Base-by-base conservation (phyloP, 352 stramenopile species). In the Saprolegnia diclina region DNA sequence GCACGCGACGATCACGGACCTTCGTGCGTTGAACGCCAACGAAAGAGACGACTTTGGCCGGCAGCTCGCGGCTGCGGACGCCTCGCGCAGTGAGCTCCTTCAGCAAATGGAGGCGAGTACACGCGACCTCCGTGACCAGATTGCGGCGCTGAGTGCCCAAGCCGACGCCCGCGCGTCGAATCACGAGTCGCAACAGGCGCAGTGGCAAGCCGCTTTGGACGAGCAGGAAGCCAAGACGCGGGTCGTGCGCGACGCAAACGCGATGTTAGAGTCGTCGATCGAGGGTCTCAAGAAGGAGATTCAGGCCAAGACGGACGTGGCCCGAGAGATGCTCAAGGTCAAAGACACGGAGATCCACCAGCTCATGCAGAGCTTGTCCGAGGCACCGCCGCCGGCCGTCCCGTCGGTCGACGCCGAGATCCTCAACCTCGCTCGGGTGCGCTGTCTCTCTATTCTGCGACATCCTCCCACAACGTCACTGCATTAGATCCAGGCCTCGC, bases 261-360 rank as follows among this genome's bases (percentile, higher is more conserved):
- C 75, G 38, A 46, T 38, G 11, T 64, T 91, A 13, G 62, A 70
- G 32, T 22, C 62, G 4, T 72, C 83, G 5, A 48, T 86, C 22
- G 26, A 67, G 5, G 26, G 40, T 0, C 63, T 89, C 10, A 78
- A 75, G 67, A 78, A 80, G 40, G 73, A 81, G 5, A 42, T 80
- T 11, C 68, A 72, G 29, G 70, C 57, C 11, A 80, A 85, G 64
- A 79, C 72, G 9, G 73, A 84, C 24, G 66, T 68, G 0, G 73
- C 76, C 10, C 72, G 78, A 38, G 73, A 86, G 62, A 77, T 78
- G 63, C 66, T 88, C 48, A 68, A 79, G 52, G 71, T 73, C 21
- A 90, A 90, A 66, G 76, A 89, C 38, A 44, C 72, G 9, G 79
- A 91, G 64, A 73, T 90, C 11, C 72, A 57, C 6, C 54, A 81